Base-by-base conservation (phyloP, 805 yeast genomes). In the Monosporozyma servazzii region DNA sequence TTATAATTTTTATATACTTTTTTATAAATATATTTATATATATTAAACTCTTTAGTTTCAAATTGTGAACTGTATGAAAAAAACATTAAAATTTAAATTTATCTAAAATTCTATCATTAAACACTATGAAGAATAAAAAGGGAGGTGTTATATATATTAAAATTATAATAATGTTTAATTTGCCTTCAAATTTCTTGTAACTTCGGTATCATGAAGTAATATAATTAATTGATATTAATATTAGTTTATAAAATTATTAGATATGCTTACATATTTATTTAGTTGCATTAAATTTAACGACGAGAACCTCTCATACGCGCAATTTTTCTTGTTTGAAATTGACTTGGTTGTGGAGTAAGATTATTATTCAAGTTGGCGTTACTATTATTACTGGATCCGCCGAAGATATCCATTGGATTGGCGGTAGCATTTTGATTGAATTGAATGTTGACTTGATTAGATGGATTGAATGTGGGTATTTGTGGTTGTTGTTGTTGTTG, bases 221-320 rank as follows among this genome's bases (percentile, higher is more conserved):
- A n/a, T 33, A 33, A 39, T 39, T 18, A 13, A 17, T 25, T n/a
- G 27, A 3, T 25, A 27, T n/a, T 23, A 11, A 11, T 21, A 23
- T 40, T 11, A 17, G 10, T 21, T 15, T n/a, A 43, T 27, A 25
- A 44, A 21, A 45, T 33, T 18, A 8, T 20, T 45, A 45, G 7
- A 45, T 30, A 30, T 45, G 33, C 7, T 33, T 30, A 40, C 15
- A 44, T 39, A 45, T 31, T 4, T 27, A 7, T 5, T 29, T 3
- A 29, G n/a, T 36, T 25, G 11, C 13, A 37, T 11, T 10, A 5
- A 18, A 9, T 5, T 13, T 50, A 56, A 31, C 69, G 58, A 53
- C 67, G 60, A 25, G 65, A 52, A 18, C 54, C 57, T 52, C 68
- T 60, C 67, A 64, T 64, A 48, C 69, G 58, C 18, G 69, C 68